Percentiles rank a stretch among this genome's conserved stretches.
phyloP scores from a whole-genome alignment of 176 grass and related monocot genomes.

The Raddia guianensis region DNA sequence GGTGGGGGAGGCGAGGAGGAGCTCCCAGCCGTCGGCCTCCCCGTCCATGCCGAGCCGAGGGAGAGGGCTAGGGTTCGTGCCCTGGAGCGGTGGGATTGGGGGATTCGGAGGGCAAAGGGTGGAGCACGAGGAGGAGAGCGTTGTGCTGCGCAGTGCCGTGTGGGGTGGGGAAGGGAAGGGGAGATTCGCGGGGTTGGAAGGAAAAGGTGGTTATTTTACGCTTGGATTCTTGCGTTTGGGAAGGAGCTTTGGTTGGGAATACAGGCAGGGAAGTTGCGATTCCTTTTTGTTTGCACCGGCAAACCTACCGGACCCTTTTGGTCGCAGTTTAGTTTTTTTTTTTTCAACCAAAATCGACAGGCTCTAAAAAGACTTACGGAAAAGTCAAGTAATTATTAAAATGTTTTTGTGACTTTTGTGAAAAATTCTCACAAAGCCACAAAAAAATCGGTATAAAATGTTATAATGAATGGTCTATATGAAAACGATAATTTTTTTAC shows the following conservation, averaged over 20 bases:
- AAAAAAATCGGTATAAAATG: no score
- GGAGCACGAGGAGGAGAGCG: not conserved
- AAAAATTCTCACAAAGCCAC: no score
- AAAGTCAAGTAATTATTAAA: no score
- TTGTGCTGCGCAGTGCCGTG: constrained; percentile 43
- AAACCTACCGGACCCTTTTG: not conserved
- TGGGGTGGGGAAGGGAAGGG: constrained; percentile 34
- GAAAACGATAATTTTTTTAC: no score
- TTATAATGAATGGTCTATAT: no score
- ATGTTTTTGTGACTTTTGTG: no score
- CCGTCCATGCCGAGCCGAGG: constrained; percentile 54
- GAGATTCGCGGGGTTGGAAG: constrained; percentile 43
- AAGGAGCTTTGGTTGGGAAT: no score
- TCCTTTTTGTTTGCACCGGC: constrained; percentile 24
- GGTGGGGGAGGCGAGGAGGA: constrained; percentile 54
- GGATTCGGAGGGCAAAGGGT: not conserved
- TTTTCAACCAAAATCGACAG: no score
- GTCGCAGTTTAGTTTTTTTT: no score
- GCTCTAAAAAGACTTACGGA: no score
- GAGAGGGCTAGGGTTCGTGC: constrained; percentile 10
- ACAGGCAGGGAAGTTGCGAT: constrained; percentile 16
- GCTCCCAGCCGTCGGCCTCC: constrained; percentile 67
- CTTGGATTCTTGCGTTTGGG: constrained; percentile 35
- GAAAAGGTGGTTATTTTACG: not conserved
- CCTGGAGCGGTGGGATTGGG: not conserved